A percentile compares a stretch with the other conserved stretches of the same genome.
Conservation (phyloP, 306 rosid species). For the Quercus robur region DNA sequence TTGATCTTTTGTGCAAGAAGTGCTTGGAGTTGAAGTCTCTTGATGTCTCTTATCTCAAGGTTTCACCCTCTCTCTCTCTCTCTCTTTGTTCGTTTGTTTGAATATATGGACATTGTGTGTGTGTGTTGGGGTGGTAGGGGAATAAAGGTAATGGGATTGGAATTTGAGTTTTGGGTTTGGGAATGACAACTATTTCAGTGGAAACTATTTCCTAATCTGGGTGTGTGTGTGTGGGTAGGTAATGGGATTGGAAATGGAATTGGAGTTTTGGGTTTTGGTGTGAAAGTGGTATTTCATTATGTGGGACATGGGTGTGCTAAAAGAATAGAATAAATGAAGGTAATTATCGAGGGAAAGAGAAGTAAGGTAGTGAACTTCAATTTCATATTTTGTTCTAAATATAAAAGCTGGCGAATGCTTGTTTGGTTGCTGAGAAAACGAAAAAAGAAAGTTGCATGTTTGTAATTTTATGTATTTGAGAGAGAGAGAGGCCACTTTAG, state of each 20-base stretch:
- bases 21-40: slow-evolving; percentile 52
- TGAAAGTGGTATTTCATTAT: not conserved
- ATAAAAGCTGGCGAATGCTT: not conserved
- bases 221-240: not conserved
- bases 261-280: not conserved
- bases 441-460: not conserved
- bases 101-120: not conserved
- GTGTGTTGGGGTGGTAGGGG: no score
- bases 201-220: no score
- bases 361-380: not conserved
- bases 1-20: slow-evolving; percentile 59
- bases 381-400: not conserved
- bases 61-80: not conserved
- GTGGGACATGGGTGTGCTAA: not conserved
- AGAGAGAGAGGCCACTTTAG: not conserved
- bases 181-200: not conserved
- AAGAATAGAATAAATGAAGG: not conserved
- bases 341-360: not conserved
- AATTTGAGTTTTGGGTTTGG: not conserved
- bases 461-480: not conserved
- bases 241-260: not conserved
- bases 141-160: no score
- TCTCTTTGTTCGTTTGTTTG: not conserved
- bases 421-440: not conserved
- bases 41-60: slow-evolving; percentile 65